phyloP scores from a whole-genome alignment of 345 rosid species.

The Citrus cavaleriei region DNA sequence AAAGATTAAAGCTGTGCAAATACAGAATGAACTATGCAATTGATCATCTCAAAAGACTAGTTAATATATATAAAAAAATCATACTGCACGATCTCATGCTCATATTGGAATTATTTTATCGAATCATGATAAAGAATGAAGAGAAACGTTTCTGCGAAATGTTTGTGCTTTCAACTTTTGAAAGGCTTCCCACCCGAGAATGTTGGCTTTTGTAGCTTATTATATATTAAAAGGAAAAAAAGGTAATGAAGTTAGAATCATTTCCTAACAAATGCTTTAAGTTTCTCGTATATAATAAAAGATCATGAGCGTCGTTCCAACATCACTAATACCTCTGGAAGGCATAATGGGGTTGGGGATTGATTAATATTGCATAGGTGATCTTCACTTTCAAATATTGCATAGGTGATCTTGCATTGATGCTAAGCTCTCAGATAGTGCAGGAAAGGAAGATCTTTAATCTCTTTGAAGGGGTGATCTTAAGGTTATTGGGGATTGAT shows the following conservation, averaged over 20 bases:
- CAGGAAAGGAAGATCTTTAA: not conserved
- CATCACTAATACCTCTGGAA: conserved; percentile 1
- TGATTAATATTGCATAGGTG: not conserved
- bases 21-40: not conserved
- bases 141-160: conserved; percentile 4
- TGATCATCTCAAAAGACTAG: not conserved
- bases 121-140: not conserved
- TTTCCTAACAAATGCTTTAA: conserved; percentile 16
- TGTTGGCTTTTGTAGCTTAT: conserved; percentile 33
- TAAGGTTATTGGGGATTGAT: not conserved
- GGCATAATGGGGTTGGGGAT: conserved; percentile 11
- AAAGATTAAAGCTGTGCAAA: not conserved
- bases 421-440: not conserved
- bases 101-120: conserved; percentile 4
- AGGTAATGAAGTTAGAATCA: conserved; percentile 20
- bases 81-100: conserved; percentile 1
- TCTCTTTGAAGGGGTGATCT: not conserved
- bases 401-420: no score
- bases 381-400: no score
- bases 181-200: conserved; percentile 21
- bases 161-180: conserved; percentile 21
- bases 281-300: conserved; percentile 13
- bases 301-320: conserved; percentile 13
- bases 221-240: conserved; percentile 8
- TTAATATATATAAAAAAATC: not conserved